These are phyloP conservation scores for Populus trichocarpa DNA, from an alignment of 441 rosid genomes.

Conservation along the genomic window DNA sequence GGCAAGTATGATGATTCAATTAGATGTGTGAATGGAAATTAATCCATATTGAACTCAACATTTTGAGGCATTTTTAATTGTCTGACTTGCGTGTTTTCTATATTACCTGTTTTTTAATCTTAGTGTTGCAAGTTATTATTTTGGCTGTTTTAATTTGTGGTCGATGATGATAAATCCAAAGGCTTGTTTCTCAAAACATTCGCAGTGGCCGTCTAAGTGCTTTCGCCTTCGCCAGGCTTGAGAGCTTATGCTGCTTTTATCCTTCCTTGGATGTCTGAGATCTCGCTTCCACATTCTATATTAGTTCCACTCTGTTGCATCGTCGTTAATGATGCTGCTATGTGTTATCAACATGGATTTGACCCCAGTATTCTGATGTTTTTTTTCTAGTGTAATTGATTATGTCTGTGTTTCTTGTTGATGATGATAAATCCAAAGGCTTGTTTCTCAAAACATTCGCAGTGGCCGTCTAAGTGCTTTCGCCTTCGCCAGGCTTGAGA, in stretches of 20 bases:
- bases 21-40: slow-evolving; percentile 51
- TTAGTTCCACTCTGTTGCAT: not conserved
- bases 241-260: slow-evolving; percentile 41
- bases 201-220: slow-evolving; percentile 51
- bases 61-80: slow-evolving; percentile 43
- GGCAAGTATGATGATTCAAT: slow-evolving; percentile 59
- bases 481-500: slow-evolving; percentile 50
- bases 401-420: not conserved
- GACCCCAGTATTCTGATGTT: too few species aligned
- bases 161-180: slow-evolving; percentile 26
- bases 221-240: slow-evolving; percentile 53
- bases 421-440: slow-evolving; percentile 26
- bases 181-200: slow-evolving; percentile 45
- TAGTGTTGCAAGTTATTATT: not conserved
- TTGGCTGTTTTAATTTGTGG: not conserved
- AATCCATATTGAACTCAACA: slow-evolving; percentile 34
- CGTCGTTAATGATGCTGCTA: too few species aligned
- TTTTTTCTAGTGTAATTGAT: too few species aligned
- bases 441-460: slow-evolving; percentile 46
- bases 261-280: slow-evolving; percentile 59
- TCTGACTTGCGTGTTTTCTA: slow-evolving; percentile 41
- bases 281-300: not conserved
- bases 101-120: too few species aligned
- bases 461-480: slow-evolving; percentile 52
- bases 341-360: too few species aligned